Conservation (phyloP, 2,329 filamentous ascomycete species). For the Tolypocladium tropicale region DNA sequence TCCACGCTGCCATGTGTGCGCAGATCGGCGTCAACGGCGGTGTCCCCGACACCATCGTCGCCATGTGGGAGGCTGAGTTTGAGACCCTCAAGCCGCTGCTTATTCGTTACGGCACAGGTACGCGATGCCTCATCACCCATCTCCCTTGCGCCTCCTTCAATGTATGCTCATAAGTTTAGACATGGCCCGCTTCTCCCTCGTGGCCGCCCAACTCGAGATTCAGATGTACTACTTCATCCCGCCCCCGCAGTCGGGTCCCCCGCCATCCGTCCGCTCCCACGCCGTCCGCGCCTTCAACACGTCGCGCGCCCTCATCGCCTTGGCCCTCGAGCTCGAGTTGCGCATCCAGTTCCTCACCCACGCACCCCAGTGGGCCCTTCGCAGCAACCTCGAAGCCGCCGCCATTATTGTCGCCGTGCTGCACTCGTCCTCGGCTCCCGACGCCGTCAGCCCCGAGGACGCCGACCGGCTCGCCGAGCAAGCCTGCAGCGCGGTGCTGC, state of each 20-base stretch:
- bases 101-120: conserved; percentile 36
- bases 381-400: conserved; percentile 33
- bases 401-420: conserved; percentile 35
- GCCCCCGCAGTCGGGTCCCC: conserved; percentile 27
- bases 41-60: conserved; percentile 35
- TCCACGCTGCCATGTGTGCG: conserved; percentile 36
- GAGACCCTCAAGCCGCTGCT: conserved; percentile 34
- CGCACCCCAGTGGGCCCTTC: conserved; percentile 38
- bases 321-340: conserved; percentile 30
- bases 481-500: conserved; percentile 24
- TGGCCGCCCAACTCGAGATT: conserved; percentile 41
- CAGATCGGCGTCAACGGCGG: conserved; percentile 35
- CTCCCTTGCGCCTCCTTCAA: background rate
- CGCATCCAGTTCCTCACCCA: conserved; percentile 31
- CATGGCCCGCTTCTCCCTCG: conserved; percentile 35
- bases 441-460: conserved; percentile 11
- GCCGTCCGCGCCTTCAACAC: conserved; percentile 37
- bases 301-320: conserved; percentile 32
- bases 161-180: conserved; percentile 20
- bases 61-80: conserved; percentile 41
- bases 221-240: conserved; percentile 40
- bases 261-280: conserved; percentile 29
- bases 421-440: conserved; percentile 27
- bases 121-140: background rate
- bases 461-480: conserved; percentile 18